Evolutionary conservation across 768 basidiomycete species (phyloP).

Genomic region (Russula sp.): DNA sequence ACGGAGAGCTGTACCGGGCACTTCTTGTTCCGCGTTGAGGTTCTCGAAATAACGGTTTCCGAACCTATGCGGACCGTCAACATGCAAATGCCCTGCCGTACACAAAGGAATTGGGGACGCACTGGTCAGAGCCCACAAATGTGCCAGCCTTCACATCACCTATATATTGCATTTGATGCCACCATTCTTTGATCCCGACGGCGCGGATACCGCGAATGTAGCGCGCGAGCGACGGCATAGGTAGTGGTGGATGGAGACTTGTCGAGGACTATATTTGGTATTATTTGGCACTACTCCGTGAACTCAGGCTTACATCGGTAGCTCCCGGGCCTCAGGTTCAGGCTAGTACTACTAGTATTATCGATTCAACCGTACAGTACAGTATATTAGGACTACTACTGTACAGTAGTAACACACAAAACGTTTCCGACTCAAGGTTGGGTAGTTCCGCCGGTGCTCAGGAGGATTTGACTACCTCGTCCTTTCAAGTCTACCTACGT

Average conservation of each 20-base stretch:
- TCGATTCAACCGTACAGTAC: no score
- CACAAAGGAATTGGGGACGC: conserved; percentile 29
- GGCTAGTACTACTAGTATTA: no score
- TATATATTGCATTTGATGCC: conserved; percentile 88
- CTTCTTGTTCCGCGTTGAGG: conserved; percentile 75
- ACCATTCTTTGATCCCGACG: conserved; percentile 81
- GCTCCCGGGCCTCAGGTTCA: no score
- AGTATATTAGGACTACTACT: no score
- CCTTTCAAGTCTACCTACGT: no score
- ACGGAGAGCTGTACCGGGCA: conserved; percentile 60
- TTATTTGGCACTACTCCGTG: conserved; percentile 13
- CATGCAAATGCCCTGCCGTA: not conserved
- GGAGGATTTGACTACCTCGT: no score
- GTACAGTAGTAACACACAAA: no score
- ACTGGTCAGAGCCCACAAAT: conserved; percentile 78
- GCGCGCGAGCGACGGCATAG: conserved; percentile 68
- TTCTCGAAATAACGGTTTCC: conserved; percentile 97
- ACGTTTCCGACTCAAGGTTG: no score
- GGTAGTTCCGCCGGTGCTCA: no score
- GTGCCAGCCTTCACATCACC: conserved; percentile 88
- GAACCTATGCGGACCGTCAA: conserved; percentile 47
- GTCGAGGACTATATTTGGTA: conserved; percentile 16
- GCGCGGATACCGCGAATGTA: conserved; percentile 71
- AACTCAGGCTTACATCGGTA: no score
- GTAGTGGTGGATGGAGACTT: conserved; percentile 7